Conservation (phyloP, 2,329 filamentous ascomycete species). For the Trichophyton rubrum region DNA sequence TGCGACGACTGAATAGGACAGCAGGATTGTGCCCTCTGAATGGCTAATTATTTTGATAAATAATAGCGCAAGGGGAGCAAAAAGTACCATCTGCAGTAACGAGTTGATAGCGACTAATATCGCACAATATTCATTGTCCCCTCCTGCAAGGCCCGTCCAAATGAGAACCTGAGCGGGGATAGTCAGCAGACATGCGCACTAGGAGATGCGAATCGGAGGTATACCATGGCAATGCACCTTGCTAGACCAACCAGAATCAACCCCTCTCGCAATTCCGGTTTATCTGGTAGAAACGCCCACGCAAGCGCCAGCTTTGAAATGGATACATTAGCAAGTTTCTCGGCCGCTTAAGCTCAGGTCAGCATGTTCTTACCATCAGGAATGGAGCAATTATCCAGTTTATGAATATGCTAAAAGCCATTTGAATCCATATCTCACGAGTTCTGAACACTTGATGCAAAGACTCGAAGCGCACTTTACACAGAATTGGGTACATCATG, state of each 20-base stretch:
- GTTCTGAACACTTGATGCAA: slow-evolving; percentile 54
- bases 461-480: slow-evolving; percentile 69
- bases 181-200: not conserved
- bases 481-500: slow-evolving; percentile 92
- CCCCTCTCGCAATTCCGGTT: slow-evolving; percentile 44
- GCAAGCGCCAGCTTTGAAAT: slow-evolving; percentile 34
- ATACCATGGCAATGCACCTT: slow-evolving; percentile 77
- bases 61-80: slow-evolving; percentile 54
- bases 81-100: slow-evolving; percentile 60
- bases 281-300: slow-evolving; percentile 43
- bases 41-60: slow-evolving; percentile 58
- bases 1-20: slow-evolving; percentile 57
- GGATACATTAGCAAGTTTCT: not conserved
- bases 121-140: slow-evolving; percentile 71
- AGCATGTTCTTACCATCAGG: slow-evolving; percentile 51
- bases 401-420: slow-evolving; percentile 60
- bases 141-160: slow-evolving; percentile 66
- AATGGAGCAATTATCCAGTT: slow-evolving; percentile 79
- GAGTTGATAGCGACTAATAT: slow-evolving; percentile 67
- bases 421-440: slow-evolving; percentile 59
- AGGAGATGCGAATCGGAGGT: slow-evolving; percentile 9
- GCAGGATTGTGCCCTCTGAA: slow-evolving; percentile 28
- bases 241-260: slow-evolving; percentile 74
- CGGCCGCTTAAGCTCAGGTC: not conserved
- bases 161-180: slow-evolving; percentile 44